Base-by-base conservation (phyloP, 495 filamentous ascomycete genomes). In the Neurospora cerealis region DNA sequence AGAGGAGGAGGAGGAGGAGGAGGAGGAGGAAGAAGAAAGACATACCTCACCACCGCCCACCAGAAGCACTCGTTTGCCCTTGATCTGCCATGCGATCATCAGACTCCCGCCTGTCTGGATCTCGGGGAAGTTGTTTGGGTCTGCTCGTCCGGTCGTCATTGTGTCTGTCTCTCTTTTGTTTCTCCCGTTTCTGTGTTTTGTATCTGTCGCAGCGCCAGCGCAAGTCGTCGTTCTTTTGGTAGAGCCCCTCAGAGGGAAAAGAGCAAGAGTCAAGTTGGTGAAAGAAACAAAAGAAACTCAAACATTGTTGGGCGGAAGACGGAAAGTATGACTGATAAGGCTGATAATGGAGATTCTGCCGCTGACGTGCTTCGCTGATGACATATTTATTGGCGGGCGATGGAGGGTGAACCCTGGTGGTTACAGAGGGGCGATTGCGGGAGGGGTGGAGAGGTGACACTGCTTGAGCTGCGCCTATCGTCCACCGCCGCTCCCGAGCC, bases 41-140 rank as follows among this genome's bases (percentile, higher is more conserved):
- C 84, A 76, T 82, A 96, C 95, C 86, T 98, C 94, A 79, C 96
- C 96, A 75, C 96, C 96, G 73, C 96, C 96, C 9, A 99, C 87
- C 2, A 99, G 93, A 13, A 99, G 82, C 5, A 98, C 89, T 73
- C 87, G 85, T 79, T 95, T 97, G 78, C 91, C 88, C 78, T 88
- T 91, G 73, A 96, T 87, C 84, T 98, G 96, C 93, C 94, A 99
- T 77, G 96, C 96, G 69, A 99, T 83, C 72, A 98, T 93, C 73
- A 99, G 83, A 46, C 95, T 98, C 54, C 95, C 96, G 70, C 95
- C 95, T 46, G 93, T 92, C 81, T 97, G 90, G 32, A 98, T 86
- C 71, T 89, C 86, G 75, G 95, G 95, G 81, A 91, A 97, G 72
- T 89, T 76, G 15, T 19, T 28, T 9, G 48, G 48, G 48, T 60